These are phyloP conservation scores for Darksidea phi DNA, from an alignment of 495 filamentous ascomycete genomes.

Conservation along the genomic window DNA sequence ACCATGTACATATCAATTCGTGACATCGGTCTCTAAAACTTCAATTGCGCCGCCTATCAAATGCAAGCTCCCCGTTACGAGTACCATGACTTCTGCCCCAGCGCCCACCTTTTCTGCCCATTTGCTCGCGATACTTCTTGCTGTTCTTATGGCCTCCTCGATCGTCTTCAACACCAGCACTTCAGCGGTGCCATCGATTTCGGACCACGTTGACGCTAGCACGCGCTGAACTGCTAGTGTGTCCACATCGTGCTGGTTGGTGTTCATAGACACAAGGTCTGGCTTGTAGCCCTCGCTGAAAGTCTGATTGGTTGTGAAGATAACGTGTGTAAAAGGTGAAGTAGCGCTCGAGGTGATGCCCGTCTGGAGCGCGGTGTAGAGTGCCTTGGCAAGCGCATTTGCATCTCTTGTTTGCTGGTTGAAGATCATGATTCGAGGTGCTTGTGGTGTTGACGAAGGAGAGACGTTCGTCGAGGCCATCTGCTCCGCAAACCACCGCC, in stretches of 20 bases:
- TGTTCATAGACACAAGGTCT: slow-evolving; percentile 77
- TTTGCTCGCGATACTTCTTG: slow-evolving; percentile 52
- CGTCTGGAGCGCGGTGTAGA: slow-evolving; percentile 60
- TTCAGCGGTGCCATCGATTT: slow-evolving; percentile 59
- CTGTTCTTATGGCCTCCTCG: slow-evolving; percentile 77
- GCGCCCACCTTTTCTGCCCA: slow-evolving; percentile 15
- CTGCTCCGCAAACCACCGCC: slow-evolving; percentile 72
- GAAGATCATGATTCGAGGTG: slow-evolving; percentile 66
- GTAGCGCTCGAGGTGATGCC: slow-evolving; percentile 46
- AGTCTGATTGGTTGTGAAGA: slow-evolving; percentile 90
- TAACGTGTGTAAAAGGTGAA: slow-evolving; percentile 69
- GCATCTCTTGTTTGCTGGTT: slow-evolving; percentile 91
- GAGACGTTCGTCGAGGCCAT: slow-evolving; percentile 32
- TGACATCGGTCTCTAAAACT: slow-evolving; percentile 56
- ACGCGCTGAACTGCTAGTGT: slow-evolving; percentile 69
- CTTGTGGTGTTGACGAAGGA: neutral
- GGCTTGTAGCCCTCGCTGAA: slow-evolving; percentile 68
- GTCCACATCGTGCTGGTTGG: slow-evolving; percentile 64
- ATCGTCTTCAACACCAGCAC: slow-evolving; percentile 72
- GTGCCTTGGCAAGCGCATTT: slow-evolving; percentile 59
- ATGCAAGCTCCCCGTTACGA: slow-evolving; percentile 85
- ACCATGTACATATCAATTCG: too few species aligned
- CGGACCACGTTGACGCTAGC: slow-evolving; percentile 70
- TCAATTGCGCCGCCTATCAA: slow-evolving; percentile 80
- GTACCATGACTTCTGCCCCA: slow-evolving; percentile 42